Evolutionary conservation across 306 rosid species (phyloP).

Genomic region (Adenanthera pavonina): DNA sequence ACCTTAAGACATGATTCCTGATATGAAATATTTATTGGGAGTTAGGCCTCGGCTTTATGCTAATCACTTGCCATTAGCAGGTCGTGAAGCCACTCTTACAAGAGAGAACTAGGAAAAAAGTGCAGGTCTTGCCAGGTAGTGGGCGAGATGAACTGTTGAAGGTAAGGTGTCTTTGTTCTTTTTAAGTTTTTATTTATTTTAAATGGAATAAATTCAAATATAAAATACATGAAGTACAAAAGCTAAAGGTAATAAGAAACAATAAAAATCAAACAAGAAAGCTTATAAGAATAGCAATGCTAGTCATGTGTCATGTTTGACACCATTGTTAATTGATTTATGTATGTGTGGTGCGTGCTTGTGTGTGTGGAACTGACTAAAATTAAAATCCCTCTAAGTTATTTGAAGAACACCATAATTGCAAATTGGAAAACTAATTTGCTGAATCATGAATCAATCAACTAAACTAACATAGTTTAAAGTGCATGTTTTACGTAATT

Average conservation of each 20-base stretch:
- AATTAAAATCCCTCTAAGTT: background rate
- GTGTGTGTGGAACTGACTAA: background rate
- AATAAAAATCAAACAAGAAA: conserved; percentile 2
- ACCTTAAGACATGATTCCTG: conserved; percentile 28
- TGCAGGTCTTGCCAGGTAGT: conserved; percentile 81
- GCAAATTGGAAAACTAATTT: background rate
- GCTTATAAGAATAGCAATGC: conserved; percentile 1
- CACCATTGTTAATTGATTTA: background rate
- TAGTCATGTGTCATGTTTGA: background rate
- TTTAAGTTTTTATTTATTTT: background rate
- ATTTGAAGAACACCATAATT: background rate
- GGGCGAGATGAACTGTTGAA: conserved; percentile 91
- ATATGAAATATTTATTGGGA: conserved; percentile 8
- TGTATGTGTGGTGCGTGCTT: background rate
- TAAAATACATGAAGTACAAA: background rate
- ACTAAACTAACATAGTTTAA: background rate
- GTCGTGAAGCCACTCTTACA: conserved; percentile 98
- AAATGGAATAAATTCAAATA: background rate
- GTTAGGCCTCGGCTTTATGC: conserved; percentile 23
- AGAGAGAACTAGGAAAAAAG: conserved; percentile 88
- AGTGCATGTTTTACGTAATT: background rate
- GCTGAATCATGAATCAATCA: background rate
- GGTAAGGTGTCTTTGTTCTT: conserved; percentile 45
- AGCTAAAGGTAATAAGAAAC: conserved; percentile 9
- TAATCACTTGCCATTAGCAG: conserved; percentile 48